Evolutionary conservation across 2,329 filamentous ascomycete genomes (phyloP), one percentile per base, ranked within the genome.

Genomic region (Pyricularia pennisetigena): DNA sequence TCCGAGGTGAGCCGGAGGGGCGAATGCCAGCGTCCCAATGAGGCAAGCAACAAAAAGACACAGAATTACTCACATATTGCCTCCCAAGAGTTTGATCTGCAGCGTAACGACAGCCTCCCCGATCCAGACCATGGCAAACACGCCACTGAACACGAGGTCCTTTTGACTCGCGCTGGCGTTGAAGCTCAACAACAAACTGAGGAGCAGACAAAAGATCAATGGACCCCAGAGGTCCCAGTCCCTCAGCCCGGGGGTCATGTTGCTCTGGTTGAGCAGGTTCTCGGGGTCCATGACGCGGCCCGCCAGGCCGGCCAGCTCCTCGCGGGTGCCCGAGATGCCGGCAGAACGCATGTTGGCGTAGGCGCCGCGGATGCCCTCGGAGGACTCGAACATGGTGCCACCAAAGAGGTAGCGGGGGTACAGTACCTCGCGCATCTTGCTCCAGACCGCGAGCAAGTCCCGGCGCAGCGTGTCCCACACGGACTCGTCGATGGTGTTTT

Each of bases 221-320:
- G 95, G 95, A 0, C 95, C 95, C 95, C 95, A 99, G 67, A 99
- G 86, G 83, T 99, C 95, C 95, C 95, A 99, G 80, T 99, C 94
- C 70, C 94, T 84, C 75, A 98, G 81, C 0, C 94, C 94, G 67
- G 96, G 91, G 72, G 90, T 94, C 92, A 97, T 96, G 76, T 86
- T 86, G 72, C 85, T 88, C 76, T 86, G 84, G 69, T 74, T 79
- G 57, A 89, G 79, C 72, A 90, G 76, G 57, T 81, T 77, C 76
- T 90, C 87, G n/a, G 86, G 79, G 76, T 90, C 87, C 79, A 89
- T 81, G 72, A 88, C 85, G 62, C 87, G 80, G 63, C 85, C 86
- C 6, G 87, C 87, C 66, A 90, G 77, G 0, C 86, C 85, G 0
- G 84, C 83, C 63, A 90, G 79, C 78, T 89, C 87, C 68, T 89